A percentile compares a stretch with the other conserved stretches of the same genome.
phyloP scores from a whole-genome alignment of 805 yeast genomes.

The Candida coquimbonensis region DNA sequence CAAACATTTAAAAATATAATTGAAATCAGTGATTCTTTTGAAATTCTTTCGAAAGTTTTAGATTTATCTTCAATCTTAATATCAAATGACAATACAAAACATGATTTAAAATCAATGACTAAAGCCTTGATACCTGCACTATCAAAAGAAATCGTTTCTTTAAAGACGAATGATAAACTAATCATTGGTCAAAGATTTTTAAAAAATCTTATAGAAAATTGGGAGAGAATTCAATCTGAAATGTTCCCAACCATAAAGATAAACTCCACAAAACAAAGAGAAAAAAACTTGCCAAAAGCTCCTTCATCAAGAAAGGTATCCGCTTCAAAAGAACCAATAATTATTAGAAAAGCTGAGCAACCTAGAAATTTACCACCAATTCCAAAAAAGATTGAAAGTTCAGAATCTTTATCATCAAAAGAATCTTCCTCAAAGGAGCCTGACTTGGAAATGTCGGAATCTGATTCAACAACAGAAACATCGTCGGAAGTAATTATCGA shows the following conservation, averaged over 20 bases:
- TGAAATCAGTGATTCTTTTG: constrained; percentile 21
- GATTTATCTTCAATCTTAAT: constrained; percentile 32
- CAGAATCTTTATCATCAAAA: constrained; percentile 12
- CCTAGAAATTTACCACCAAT: constrained; percentile 12
- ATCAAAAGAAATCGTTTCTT: constrained; percentile 41
- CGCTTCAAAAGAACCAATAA: constrained; percentile 3
- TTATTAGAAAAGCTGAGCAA: constrained; percentile 7
- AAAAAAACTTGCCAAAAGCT: constrained; percentile 4
- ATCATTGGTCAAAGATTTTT: constrained; percentile 48
- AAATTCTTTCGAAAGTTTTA: constrained; percentile 32
- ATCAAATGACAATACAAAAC: constrained; percentile 38
- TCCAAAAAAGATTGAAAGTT: constrained; percentile 9
- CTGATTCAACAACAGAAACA: background rate
- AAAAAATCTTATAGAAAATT: constrained; percentile 44
- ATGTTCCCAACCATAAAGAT: constrained; percentile 2
- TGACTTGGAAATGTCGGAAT: background rate
- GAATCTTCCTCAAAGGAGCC: constrained; percentile 1
- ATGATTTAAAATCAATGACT: constrained; percentile 23
- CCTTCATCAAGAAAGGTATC: constrained; percentile 16
- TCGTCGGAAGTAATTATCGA: background rate
- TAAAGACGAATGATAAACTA: constrained; percentile 37
- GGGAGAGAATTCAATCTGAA: constrained; percentile 26
- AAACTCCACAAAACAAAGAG: background rate
- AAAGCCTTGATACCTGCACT: constrained; percentile 36
- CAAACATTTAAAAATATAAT: constrained; percentile 30